Evolutionary conservation across 2,329 filamentous ascomycete genomes (phyloP).

Genomic region (Fusarium devonianum): DNA sequence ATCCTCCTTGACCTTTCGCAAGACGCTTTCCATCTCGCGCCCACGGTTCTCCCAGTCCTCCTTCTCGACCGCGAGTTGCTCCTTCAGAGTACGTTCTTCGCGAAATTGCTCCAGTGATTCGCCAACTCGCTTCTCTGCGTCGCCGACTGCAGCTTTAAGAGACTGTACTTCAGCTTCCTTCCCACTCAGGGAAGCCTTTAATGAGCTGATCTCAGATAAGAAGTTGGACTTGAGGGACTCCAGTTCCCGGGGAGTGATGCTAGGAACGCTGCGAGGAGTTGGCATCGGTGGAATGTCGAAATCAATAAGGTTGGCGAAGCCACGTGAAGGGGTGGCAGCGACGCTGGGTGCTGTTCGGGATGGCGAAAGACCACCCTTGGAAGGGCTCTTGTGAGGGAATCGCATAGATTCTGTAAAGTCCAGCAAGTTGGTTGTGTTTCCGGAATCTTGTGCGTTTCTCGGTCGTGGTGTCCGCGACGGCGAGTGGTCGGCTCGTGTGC

Average conservation of each 20-base stretch:
- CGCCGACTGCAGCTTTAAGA: conserved; percentile 84
- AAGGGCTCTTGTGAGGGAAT: conserved; percentile 59
- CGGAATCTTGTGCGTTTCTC: conserved; percentile 51
- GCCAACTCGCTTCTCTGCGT: conserved; percentile 91
- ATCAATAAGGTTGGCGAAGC: conserved; percentile 73
- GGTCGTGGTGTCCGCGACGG: conserved; percentile 48
- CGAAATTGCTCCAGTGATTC: conserved; percentile 84
- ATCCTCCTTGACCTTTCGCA: conserved; percentile 82
- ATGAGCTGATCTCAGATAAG: conserved; percentile 90
- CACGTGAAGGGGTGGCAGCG: conserved; percentile 57
- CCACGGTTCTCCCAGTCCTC: conserved; percentile 85
- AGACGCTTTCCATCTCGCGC: conserved; percentile 82
- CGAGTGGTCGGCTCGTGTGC: conserved; percentile 43
- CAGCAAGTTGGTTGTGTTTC: conserved; percentile 78
- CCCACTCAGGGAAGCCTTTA: conserved; percentile 89
- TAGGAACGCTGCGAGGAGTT: conserved; percentile 89
- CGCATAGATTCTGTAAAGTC: conserved; percentile 84
- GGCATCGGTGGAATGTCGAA: conserved; percentile 90
- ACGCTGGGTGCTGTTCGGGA: conserved; percentile 44
- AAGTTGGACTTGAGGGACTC: conserved; percentile 92
- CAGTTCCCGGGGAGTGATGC: conserved; percentile 88
- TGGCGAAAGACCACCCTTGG: conserved; percentile 43
- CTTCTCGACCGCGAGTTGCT: conserved; percentile 77
- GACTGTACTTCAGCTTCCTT: conserved; percentile 91
- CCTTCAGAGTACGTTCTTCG: conserved; percentile 74